Base-by-base conservation (phyloP, 2,329 filamentous ascomycete species). In the Alternaria tenuissima region DNA sequence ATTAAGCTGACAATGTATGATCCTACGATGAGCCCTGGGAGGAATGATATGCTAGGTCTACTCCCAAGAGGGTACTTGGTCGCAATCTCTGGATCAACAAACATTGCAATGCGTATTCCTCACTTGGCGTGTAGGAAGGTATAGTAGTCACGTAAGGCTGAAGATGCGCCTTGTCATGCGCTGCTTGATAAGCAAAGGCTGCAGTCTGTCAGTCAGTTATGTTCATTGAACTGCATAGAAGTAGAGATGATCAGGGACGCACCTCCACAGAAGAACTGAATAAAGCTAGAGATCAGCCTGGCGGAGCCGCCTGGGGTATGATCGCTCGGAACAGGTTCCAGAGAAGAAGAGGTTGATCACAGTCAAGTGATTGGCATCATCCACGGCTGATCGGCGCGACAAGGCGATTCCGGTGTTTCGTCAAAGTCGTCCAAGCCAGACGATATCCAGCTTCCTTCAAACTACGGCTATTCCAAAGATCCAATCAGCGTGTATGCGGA, bases 1-100 rank as follows among this genome's bases (percentile, higher is more conserved):
- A 91, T 82, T 63, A 91, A 87, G 72, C 92, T 95, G 66, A 89
- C 83, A 43, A 90, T 79, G 68, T 87, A 90, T 1, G 88, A 90
- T 22, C 72, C 66, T n/a, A 76, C 68, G 18, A 77, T 73, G 85
- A 91, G 49, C 30, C 72, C 73, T 5, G 72, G 69, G 1, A 76
- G 68, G 55, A 81, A 83, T 14, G 77, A 78, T 58, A 82, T 81
- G 2, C 67, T 64, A 22, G 82, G 76, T 44, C 61, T 66, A 11
- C 73, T 74, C 22, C 78, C 78, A 3, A 75, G 57, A 4, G 68
- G 69, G 42, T 79, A 80, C 41, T 68, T 73, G 6, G 58, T 43
- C 28, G 57, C 56, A 34, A 76, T 48, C 1, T 65, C 64, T 39
- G 58, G 22, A 30, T 51, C 46, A 62, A 67, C 46, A 62, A 67